These are phyloP conservation scores for Phytophthora aleatoria DNA, from an alignment of 352 stramenopile genomes.

Conservation along the genomic window DNA sequence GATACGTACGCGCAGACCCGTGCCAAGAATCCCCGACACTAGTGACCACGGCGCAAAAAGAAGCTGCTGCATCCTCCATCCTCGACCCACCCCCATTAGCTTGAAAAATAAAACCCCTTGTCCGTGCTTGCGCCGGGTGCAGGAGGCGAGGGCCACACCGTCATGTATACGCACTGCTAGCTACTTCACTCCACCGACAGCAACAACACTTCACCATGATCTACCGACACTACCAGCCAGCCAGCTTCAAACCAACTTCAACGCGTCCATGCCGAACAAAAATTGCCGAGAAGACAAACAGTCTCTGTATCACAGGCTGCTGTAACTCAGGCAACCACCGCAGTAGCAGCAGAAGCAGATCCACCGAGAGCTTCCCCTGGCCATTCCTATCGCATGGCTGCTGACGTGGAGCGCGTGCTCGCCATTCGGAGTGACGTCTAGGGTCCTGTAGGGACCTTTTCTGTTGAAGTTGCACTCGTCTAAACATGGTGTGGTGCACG, in stretches of 20 bases:
- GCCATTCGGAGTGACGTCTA: constrained; percentile 1
- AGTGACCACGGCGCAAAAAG: no score
- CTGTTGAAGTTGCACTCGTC: constrained; percentile 32
- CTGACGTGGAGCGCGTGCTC: constrained; percentile 6
- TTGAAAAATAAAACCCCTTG: no score
- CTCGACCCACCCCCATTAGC: no score
- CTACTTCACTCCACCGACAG: neutral
- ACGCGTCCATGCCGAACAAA: neutral
- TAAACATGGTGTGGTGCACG: constrained; percentile 31
- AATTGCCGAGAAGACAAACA: no score
- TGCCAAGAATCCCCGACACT: no score
- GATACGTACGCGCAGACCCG: no score
- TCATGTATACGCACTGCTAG: no score
- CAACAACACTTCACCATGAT: neutral
- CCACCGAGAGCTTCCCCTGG: neutral
- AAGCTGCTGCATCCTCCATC: no score
- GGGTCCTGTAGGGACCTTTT: constrained; percentile 17
- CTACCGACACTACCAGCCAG: neutral
- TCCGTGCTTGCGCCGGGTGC: no score
- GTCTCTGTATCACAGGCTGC: no score
- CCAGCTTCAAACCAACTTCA: neutral
- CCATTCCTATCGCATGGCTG: constrained; percentile 3
- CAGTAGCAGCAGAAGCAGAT: neutral
- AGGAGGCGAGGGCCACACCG: no score
- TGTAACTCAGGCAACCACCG: neutral